Conservation (phyloP, 108 stramenopile species). For the Aurantiochytrium sp. region DNA sequence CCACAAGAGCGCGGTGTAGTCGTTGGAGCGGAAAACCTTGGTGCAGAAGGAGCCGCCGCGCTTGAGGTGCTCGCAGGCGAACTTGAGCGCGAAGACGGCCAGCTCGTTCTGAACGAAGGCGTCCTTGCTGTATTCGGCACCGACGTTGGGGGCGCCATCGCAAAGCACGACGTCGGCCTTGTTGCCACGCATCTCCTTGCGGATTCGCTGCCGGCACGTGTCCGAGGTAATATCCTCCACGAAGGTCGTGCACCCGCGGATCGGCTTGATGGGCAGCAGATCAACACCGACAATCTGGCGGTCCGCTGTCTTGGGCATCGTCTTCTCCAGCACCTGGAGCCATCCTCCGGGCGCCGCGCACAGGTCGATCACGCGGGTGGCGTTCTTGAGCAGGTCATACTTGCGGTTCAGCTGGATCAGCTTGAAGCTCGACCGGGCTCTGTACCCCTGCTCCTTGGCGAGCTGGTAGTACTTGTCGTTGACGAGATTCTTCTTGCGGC, state of each 20-base stretch:
- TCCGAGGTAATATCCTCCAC: slow-evolving; percentile 95
- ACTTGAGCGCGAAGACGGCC: slow-evolving; percentile 85
- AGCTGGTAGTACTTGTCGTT: slow-evolving; percentile 68
- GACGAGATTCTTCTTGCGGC: slow-evolving; percentile 45
- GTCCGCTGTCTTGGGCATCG: slow-evolving; percentile 55
- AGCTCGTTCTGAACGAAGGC: slow-evolving; percentile 97
- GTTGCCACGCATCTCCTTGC: slow-evolving; percentile 63
- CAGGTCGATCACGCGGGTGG: slow-evolving; percentile 81
- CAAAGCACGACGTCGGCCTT: slow-evolving; percentile 90
- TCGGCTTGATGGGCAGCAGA: slow-evolving; percentile 86
- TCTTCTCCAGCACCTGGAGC: slow-evolving; percentile 87
- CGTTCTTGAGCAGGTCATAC: slow-evolving; percentile 73
- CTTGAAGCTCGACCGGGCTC: slow-evolving; percentile 79
- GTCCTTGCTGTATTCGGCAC: slow-evolving; percentile 89
- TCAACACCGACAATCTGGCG: slow-evolving; percentile 86
- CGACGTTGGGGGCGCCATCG: slow-evolving; percentile 99
- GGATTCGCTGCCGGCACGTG: slow-evolving; percentile 78
- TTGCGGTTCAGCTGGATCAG: slow-evolving; percentile 96
- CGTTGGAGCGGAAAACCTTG: slow-evolving; percentile 91
- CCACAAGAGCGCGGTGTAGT: slow-evolving; percentile 95
- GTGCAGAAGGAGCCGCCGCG: slow-evolving; percentile 84
- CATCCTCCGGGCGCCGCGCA: slow-evolving; percentile 99
- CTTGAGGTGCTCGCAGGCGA: slow-evolving; percentile 84
- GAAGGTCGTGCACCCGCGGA: slow-evolving; percentile 78
- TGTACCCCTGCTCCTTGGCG: slow-evolving; percentile 85